phyloP scores from a whole-genome alignment of 228 moss, liverwort and hornwort species.

The Sphagnum magellanicum region DNA sequence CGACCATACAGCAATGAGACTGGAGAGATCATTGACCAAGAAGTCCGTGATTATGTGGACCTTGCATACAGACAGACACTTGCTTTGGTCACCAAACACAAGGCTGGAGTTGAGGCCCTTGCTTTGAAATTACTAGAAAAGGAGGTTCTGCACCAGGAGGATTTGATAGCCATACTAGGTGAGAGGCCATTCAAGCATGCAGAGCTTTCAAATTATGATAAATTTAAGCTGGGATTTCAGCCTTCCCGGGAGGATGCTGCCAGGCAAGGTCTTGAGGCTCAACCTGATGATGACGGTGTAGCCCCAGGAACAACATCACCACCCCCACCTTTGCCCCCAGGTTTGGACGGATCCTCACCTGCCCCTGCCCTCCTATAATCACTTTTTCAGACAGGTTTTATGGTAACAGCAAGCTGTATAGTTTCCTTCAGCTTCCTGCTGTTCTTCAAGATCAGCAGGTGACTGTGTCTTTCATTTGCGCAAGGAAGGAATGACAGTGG shows the following conservation, averaged over 20 bases:
- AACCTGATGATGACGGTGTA: slow-evolving; percentile 23
- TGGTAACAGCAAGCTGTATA: too few relatives aligned
- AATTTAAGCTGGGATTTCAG: slow-evolving; percentile 78
- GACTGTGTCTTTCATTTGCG: too few relatives aligned
- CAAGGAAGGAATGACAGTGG: too few relatives aligned
- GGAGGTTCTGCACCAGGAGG: slow-evolving; percentile 96
- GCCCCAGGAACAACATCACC: slow-evolving; percentile 40
- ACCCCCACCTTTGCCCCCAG: slow-evolving; percentile 40
- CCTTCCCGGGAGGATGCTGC: slow-evolving; percentile 42
- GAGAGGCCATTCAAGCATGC: slow-evolving; percentile 86
- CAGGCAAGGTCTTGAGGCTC: slow-evolving; percentile 24
- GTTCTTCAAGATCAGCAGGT: too few relatives aligned
- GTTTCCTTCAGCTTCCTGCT: too few relatives aligned
- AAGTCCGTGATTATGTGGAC: slow-evolving; percentile 88
- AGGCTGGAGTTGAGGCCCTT: slow-evolving; percentile 68
- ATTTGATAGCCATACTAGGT: slow-evolving; percentile 69
- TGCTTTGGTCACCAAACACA: slow-evolving; percentile 65
- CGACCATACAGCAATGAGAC: slow-evolving; percentile 94
- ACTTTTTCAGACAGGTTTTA: background rate
- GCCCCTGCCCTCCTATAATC: slow-evolving; percentile 46
- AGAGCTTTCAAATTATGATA: slow-evolving; percentile 88
- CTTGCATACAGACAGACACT: slow-evolving; percentile 76
- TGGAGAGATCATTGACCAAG: slow-evolving; percentile 91
- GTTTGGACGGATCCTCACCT: slow-evolving; percentile 58
- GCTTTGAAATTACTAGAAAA: slow-evolving; percentile 84